Evolutionary conservation across 495 filamentous ascomycete species (phyloP).

Genomic region (Neurospora hispaniola): DNA sequence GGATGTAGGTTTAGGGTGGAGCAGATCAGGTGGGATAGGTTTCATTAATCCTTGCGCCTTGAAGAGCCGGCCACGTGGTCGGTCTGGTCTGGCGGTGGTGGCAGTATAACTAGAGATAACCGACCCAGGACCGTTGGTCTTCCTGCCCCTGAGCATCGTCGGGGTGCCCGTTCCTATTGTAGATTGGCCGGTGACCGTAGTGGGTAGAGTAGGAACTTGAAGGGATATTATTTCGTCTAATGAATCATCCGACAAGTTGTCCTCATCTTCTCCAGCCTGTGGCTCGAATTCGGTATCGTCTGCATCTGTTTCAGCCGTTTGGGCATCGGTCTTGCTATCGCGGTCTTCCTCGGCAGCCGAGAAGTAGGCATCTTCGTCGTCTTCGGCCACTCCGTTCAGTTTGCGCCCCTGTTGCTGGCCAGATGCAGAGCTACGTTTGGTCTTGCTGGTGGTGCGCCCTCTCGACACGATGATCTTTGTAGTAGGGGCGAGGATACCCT

Average conservation of each 20-base stretch:
- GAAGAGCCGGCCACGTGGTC: slow-evolving; percentile 51
- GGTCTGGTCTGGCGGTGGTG: slow-evolving; percentile 59
- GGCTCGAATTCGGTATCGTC: slow-evolving; percentile 43
- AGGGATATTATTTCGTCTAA: slow-evolving; percentile 78
- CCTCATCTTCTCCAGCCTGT: slow-evolving; percentile 47
- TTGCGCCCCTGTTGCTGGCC: slow-evolving; percentile 27
- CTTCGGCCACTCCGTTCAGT: slow-evolving; percentile 52
- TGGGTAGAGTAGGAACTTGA: slow-evolving; percentile 62
- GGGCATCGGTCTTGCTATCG: slow-evolving; percentile 30
- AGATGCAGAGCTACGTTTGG: slow-evolving; percentile 22
- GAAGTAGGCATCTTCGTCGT: slow-evolving; percentile 71
- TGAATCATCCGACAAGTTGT: slow-evolving; percentile 63
- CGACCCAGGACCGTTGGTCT: slow-evolving; percentile 64
- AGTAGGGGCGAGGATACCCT: slow-evolving; percentile 62
- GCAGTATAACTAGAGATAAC: slow-evolving; percentile 78
- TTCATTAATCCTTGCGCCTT: slow-evolving; percentile 66
- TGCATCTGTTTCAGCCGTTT: slow-evolving; percentile 32
- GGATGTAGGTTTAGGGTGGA: slow-evolving; percentile 67
- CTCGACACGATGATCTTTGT: slow-evolving; percentile 60
- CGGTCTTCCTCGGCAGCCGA: slow-evolving; percentile 69
- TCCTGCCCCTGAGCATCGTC: slow-evolving; percentile 48
- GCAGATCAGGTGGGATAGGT: slow-evolving; percentile 61
- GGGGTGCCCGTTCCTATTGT: slow-evolving; percentile 63
- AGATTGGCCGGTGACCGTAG: slow-evolving; percentile 56
- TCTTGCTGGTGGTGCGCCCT: slow-evolving; percentile 39